Evolutionary conservation across 2,329 filamentous ascomycete species (phyloP).

Genomic region (Xylaria sp.): DNA sequence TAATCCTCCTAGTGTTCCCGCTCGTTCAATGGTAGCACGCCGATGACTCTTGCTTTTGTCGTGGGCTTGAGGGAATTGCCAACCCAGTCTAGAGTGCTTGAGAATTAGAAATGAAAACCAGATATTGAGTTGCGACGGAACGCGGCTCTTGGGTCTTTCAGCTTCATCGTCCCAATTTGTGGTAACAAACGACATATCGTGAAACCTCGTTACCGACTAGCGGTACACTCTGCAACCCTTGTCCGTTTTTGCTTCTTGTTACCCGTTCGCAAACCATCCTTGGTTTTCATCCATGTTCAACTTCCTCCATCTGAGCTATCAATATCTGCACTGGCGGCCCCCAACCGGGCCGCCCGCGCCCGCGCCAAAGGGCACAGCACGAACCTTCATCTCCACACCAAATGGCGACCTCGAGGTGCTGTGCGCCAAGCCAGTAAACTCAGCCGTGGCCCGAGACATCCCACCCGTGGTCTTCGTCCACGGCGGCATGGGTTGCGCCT

Average conservation of each 20-base stretch:
- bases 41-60: conserved; percentile 9
- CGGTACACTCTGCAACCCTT: neutral
- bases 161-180: neutral
- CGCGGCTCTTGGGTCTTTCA: neutral
- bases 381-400: conserved; percentile 57
- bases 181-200: neutral
- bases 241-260: neutral
- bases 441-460: conserved; percentile 31
- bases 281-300: conserved; percentile 33
- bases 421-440: conserved; percentile 51
- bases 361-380: conserved; percentile 56
- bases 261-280: neutral
- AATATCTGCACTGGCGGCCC: conserved; percentile 49
- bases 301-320: conserved; percentile 49
- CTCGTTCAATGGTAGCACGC: neutral
- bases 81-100: too few relatives aligned
- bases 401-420: conserved; percentile 63
- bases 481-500: conserved; percentile 65
- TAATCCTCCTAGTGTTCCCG: conserved; percentile 24
- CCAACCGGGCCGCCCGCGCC: conserved; percentile 43
- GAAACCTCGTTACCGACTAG: neutral
- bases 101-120: neutral
- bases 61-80: too few relatives aligned
- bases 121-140: neutral
- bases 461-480: conserved; percentile 63